These are phyloP conservation scores for Aspergillus carbonarius DNA, from an alignment of 2,329 filamentous ascomycete species.

Conservation along the genomic window DNA sequence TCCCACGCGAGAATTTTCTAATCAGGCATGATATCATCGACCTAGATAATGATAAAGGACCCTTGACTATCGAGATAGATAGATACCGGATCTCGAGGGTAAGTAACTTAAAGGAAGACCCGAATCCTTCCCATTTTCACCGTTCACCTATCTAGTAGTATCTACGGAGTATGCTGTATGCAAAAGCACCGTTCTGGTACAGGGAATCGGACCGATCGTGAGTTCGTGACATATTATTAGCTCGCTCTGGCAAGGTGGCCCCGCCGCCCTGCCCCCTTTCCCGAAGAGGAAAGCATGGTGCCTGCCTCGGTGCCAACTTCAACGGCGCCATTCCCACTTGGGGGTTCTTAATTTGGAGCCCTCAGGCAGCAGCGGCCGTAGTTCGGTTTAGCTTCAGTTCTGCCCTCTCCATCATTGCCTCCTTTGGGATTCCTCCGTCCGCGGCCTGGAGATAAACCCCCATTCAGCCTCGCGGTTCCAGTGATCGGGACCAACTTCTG, in stretches of 20 bases:
- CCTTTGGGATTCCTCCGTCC: constrained; percentile 6
- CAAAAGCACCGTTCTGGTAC: constrained; percentile 7
- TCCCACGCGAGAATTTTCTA: not conserved
- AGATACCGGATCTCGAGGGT: not conserved
- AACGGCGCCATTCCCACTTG: constrained; percentile 6
- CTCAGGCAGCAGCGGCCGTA: constrained; percentile 5
- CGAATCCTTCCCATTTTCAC: not conserved
- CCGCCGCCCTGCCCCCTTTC: constrained; percentile 8
- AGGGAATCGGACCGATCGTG: constrained; percentile 11
- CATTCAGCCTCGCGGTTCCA: not conserved
- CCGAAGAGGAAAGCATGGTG: constrained; percentile 2
- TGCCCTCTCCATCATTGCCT: not conserved
- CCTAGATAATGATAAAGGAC: not conserved
- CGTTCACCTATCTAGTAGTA: not conserved
- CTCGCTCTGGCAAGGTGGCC: not conserved
- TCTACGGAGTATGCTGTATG: not conserved
- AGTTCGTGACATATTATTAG: constrained; percentile 17
- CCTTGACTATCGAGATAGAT: not conserved
- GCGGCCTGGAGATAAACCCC: constrained; percentile 8
- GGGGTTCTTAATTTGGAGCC: constrained; percentile 17
- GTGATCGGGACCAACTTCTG: constrained; percentile 2
- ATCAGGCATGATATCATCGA: not conserved
- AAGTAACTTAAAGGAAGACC: not conserved
- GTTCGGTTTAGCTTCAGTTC: not conserved
- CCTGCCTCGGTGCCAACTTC: constrained; percentile 7